Evolutionary conservation across 345 rosid genomes (phyloP).

Genomic region (Rhodamnia rubescens): DNA sequence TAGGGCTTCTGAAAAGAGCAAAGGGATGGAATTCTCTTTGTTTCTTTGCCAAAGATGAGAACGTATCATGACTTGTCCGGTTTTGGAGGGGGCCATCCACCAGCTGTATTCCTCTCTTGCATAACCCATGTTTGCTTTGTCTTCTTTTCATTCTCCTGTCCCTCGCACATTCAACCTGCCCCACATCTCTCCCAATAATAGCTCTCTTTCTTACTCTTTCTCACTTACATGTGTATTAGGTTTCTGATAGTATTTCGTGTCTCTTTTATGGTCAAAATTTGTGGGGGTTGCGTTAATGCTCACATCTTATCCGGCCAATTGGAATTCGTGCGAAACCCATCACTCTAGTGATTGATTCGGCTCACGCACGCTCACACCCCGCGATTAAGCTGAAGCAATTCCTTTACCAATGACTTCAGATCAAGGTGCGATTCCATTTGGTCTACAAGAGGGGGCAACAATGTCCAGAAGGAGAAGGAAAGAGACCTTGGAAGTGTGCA

Average conservation of each 20-base stretch:
- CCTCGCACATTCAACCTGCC: background rate
- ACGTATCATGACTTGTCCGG: background rate
- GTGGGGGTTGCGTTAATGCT: background rate
- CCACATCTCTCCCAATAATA: slow-evolving; percentile 24
- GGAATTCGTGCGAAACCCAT: background rate
- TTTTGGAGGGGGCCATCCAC: slow-evolving; percentile 16
- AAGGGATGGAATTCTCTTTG: background rate
- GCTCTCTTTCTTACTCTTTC: background rate
- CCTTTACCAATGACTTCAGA: background rate
- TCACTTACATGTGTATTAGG: background rate
- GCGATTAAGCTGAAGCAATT: background rate
- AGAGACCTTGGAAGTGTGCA: background rate
- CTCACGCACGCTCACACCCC: no score
- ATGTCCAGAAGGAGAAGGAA: background rate
- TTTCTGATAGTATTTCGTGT: background rate
- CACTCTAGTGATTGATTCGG: background rate
- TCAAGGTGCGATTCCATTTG: background rate
- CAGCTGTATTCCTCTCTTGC: slow-evolving; percentile 25
- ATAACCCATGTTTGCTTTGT: slow-evolving; percentile 17
- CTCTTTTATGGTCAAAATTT: background rate
- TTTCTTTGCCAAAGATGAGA: background rate
- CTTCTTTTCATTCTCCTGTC: slow-evolving; percentile 19
- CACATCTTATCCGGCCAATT: background rate
- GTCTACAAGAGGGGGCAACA: background rate
- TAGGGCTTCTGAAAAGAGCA: background rate